These are phyloP conservation scores for Aspergillus taichungensis DNA, from an alignment of 495 filamentous ascomycete species.

Conservation along the genomic window DNA sequence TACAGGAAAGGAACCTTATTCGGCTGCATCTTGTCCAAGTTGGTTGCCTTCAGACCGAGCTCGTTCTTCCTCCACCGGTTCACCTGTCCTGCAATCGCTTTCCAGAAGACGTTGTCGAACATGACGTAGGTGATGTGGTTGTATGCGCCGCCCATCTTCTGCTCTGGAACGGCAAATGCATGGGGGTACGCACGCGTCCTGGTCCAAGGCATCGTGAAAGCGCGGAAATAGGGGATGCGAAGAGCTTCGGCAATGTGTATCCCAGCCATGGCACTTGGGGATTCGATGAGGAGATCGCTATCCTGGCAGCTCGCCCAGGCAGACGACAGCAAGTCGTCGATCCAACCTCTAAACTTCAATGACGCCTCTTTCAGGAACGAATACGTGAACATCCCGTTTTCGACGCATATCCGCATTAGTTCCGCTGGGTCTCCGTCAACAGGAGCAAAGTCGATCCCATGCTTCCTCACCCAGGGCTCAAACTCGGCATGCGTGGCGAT, in stretches of 20 bases:
- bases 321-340: constrained; percentile 79
- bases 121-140: constrained; percentile 94
- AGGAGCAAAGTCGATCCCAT: constrained; percentile 85
- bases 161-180: constrained; percentile 89
- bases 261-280: constrained; percentile 93
- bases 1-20: constrained; percentile 97
- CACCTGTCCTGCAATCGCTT: constrained; percentile 80
- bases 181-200: constrained; percentile 93
- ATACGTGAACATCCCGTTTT: constrained; percentile 95
- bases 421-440: constrained; percentile 90
- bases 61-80: constrained; percentile 85
- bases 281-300: constrained; percentile 87
- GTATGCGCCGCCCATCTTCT: constrained; percentile 89
- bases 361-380: constrained; percentile 84
- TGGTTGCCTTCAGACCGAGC: constrained; percentile 71
- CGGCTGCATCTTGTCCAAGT: constrained; percentile 80
- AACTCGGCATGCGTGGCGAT: constrained; percentile 95
- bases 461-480: constrained; percentile 73
- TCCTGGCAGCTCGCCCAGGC: constrained; percentile 80
- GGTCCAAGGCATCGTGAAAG: constrained; percentile 99
- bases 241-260: constrained; percentile 98
- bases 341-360: constrained; percentile 84
- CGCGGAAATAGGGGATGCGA: constrained; percentile 89
- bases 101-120: constrained; percentile 97
- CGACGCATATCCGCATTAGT: constrained; percentile 90